phyloP scores from a whole-genome alignment of 371 early-diverging fungal species.

The Mucor sp. region DNA sequence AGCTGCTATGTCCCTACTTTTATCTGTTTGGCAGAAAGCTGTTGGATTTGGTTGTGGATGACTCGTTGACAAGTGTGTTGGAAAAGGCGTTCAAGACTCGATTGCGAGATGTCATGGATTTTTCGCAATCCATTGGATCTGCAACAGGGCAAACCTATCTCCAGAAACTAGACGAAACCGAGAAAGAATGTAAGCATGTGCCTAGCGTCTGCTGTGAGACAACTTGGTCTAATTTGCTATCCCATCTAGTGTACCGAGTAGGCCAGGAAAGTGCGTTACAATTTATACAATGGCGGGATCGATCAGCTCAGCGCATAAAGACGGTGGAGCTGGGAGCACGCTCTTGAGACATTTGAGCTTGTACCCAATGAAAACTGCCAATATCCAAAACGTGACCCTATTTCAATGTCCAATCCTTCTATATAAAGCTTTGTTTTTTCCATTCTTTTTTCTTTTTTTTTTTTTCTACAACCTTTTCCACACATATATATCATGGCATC shows the following conservation, averaged over 20 bases:
- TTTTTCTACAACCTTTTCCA: neutral
- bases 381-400: slow-evolving; percentile 7
- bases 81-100: slow-evolving; percentile 44
- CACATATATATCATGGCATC: neutral
- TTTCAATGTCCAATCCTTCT: neutral
- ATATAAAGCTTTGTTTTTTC: neutral
- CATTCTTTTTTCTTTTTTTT: neutral
- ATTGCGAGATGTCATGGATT: slow-evolving; percentile 41
- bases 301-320: slow-evolving; percentile 22
- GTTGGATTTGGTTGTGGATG: slow-evolving; percentile 33
- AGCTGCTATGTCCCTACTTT: slow-evolving; percentile 43
- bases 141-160: slow-evolving; percentile 36
- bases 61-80: slow-evolving; percentile 28
- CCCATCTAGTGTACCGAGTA: slow-evolving; percentile 35
- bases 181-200: slow-evolving; percentile 42
- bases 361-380: slow-evolving; percentile 1
- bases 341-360: neutral
- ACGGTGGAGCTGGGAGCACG: slow-evolving; percentile 13
- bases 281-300: slow-evolving; percentile 36
- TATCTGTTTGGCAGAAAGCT: slow-evolving; percentile 46
- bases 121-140: slow-evolving; percentile 35
- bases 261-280: slow-evolving; percentile 38
- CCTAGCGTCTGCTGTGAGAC: neutral
- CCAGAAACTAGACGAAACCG: slow-evolving; percentile 51
- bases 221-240: neutral